These are phyloP conservation scores for Geotrichum europaeum DNA, from an alignment of 1,139 yeast species.

Conservation along the genomic window DNA sequence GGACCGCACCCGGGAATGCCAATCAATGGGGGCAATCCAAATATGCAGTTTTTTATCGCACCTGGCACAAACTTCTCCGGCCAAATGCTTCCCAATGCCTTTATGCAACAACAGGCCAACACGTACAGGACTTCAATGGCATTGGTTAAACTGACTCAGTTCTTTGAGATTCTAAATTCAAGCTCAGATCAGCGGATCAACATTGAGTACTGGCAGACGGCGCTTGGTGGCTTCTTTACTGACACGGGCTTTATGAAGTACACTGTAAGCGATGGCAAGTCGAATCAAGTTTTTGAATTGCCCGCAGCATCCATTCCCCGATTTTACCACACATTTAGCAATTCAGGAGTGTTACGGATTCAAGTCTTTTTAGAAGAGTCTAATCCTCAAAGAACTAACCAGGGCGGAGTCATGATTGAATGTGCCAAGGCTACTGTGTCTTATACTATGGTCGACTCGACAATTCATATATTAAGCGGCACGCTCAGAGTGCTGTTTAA, in stretches of 20 bases:
- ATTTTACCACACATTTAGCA: conserved; percentile 49
- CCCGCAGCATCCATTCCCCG: conserved; percentile 62
- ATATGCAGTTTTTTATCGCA: conserved; percentile 55
- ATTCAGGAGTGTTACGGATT: conserved; percentile 51
- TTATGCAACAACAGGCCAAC: conserved; percentile 62
- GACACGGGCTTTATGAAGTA: conserved; percentile 45
- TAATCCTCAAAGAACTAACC: conserved; percentile 61
- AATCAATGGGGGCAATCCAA: conserved; percentile 48
- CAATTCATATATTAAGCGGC: conserved; percentile 57
- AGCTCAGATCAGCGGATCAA: conserved; percentile 41
- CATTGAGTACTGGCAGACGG: conserved; percentile 43
- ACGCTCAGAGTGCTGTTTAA: conserved; percentile 56
- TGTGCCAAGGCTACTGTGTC: conserved; percentile 52
- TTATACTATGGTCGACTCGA: conserved; percentile 61
- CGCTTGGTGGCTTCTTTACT: conserved; percentile 45
- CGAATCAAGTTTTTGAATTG: conserved; percentile 56
- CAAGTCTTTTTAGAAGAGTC: conserved; percentile 59
- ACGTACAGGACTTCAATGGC: conserved; percentile 41
- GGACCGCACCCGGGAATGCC: conserved; percentile 40
- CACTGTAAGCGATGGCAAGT: conserved; percentile 40
- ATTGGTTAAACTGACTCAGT: conserved; percentile 27
- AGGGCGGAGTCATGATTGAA: conserved; percentile 57
- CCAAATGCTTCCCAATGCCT: conserved; percentile 49
- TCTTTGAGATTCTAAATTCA: conserved; percentile 38
- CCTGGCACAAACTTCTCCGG: conserved; percentile 47